Conservation (phyloP, 148 eudicot species). For the Diospyros kaki region DNA sequence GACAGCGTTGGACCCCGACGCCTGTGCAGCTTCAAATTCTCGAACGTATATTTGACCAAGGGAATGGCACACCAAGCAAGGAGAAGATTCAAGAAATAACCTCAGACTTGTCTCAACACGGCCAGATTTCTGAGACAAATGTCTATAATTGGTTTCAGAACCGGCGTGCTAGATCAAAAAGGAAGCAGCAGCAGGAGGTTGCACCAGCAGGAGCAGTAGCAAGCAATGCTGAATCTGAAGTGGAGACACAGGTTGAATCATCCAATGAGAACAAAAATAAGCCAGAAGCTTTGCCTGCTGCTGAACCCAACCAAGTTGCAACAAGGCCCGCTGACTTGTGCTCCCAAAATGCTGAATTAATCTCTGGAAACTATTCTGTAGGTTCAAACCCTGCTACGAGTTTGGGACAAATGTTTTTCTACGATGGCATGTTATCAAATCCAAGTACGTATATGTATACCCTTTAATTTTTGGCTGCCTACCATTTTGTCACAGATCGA, state of each 20-base stretch:
- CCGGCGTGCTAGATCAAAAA: constrained; percentile 85
- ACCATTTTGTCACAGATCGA: background rate
- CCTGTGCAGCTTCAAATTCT: constrained; percentile 84
- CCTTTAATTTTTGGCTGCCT: constrained; percentile 3
- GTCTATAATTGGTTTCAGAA: constrained; percentile 97
- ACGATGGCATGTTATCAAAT: constrained; percentile 54
- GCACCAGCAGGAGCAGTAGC: constrained; percentile 26
- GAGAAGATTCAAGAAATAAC: constrained; percentile 91
- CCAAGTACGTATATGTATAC: constrained; percentile 59
- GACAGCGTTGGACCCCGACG: constrained; percentile 91
- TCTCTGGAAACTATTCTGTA: constrained; percentile 44
- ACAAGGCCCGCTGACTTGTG: constrained; percentile 48
- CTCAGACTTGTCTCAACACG: constrained; percentile 68
- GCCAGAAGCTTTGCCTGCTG: constrained; percentile 53
- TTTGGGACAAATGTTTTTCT: constrained; percentile 60
- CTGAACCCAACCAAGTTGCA: constrained; percentile 30
- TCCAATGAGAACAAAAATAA: constrained; percentile 73
- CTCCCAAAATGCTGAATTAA: constrained; percentile 61
- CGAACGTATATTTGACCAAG: constrained; percentile 82
- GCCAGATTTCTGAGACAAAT: constrained; percentile 87
- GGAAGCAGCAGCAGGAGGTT: constrained; percentile 50
- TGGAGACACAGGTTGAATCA: constrained; percentile 71
- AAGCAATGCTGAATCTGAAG: constrained; percentile 78
- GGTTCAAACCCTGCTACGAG: constrained; percentile 40
- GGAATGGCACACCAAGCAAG: constrained; percentile 86